Percentiles rank a stretch among this genome's conserved stretches.
These are phyloP conservation scores for Nakazawaea populi DNA, from an alignment of 805 yeast species.

Conservation along the genomic window DNA sequence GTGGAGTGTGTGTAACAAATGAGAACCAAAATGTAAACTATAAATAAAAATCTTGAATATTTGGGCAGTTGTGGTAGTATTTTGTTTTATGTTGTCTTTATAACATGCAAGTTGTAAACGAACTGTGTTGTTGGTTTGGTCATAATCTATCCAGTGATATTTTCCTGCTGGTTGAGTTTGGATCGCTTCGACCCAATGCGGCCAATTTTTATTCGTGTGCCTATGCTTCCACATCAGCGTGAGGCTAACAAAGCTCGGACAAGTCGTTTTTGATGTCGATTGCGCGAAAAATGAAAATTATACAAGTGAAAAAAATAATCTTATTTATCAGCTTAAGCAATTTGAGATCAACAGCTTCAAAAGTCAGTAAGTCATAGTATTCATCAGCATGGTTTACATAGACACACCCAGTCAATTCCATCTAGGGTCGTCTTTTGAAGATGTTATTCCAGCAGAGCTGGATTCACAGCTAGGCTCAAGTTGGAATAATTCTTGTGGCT, in stretches of 20 bases:
- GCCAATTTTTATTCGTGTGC: too few species aligned
- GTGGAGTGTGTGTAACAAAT: neutral
- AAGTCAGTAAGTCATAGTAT: neutral
- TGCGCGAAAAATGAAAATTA: neutral
- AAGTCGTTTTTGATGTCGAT: neutral
- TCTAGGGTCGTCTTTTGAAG: neutral
- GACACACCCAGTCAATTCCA: neutral
- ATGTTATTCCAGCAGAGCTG: neutral
- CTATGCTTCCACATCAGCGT: neutral
- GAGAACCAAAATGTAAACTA: too few species aligned
- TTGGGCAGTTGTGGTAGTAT: too few species aligned
- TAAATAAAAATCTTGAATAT: too few species aligned
- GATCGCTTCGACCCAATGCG: too few species aligned
- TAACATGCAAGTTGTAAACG: too few species aligned
- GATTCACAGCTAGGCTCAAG: neutral
- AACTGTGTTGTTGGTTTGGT: too few species aligned
- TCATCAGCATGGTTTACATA: neutral
- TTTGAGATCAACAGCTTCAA: neutral
- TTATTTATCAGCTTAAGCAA: too few species aligned
- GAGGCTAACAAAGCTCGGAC: neutral
- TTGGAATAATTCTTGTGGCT: conserved; percentile 9
- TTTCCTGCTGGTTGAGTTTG: too few species aligned
- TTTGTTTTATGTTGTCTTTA: too few species aligned
- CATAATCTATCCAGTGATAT: too few species aligned
- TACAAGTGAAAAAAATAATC: too few species aligned